phyloP scores from a whole-genome alignment of 75 land plant genomes.

The Pinus albicaulis region DNA sequence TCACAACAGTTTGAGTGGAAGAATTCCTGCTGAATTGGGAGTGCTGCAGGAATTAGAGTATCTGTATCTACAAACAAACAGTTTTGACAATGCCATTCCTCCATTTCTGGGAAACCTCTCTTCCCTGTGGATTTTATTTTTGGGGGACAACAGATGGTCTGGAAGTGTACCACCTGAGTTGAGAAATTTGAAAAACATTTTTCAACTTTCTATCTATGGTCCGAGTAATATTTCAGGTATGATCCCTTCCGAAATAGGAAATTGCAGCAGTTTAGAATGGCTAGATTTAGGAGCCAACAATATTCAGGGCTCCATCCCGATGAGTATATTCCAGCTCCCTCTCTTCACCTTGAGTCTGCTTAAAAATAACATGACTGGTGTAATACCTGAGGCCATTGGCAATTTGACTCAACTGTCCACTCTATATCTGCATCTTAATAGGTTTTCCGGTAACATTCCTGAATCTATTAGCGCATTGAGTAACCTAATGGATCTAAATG shows the following conservation, averaged over 20 bases:
- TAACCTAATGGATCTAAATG: no score
- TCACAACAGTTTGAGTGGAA: no score
- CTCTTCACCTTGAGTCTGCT: neutral
- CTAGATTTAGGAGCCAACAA: neutral
- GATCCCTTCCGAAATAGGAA: constrained; percentile 19
- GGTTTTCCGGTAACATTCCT: neutral
- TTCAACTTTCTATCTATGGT: no score
- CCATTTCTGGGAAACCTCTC: neutral
- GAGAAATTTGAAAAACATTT: no score
- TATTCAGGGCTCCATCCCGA: neutral
- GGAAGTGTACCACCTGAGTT: neutral
- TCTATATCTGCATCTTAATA: no score
- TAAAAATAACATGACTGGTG: neutral
- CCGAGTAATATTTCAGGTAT: no score
- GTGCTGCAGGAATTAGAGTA: constrained; percentile 10
- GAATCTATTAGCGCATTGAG: no score
- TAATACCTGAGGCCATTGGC: no score
- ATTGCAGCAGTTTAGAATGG: neutral
- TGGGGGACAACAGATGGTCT: neutral
- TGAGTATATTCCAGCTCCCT: neutral
- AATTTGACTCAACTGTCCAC: no score
- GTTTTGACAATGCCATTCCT: constrained; percentile 12
- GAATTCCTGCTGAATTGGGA: no score
- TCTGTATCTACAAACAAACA: constrained; percentile 24
- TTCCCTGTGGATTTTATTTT: neutral